Conservation (phyloP, 2,329 filamentous ascomycete genomes). For the Verruconis gallopava region DNA sequence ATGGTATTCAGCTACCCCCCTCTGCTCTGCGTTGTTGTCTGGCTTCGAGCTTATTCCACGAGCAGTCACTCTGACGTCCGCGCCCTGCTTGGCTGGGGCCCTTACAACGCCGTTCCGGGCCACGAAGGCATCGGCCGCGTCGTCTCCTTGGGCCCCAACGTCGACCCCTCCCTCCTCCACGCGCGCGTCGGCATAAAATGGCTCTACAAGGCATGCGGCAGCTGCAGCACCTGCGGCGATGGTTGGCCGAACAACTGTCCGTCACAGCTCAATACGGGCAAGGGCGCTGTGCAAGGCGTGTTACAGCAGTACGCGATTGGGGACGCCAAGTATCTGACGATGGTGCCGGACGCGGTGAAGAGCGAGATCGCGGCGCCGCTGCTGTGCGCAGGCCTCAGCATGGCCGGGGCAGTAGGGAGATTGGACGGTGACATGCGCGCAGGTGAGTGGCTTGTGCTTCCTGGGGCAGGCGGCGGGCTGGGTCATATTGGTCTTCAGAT, state of each 20-base stretch:
- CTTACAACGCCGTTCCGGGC: constrained; percentile 33
- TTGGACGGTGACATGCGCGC: constrained; percentile 14
- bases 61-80: constrained; percentile 32
- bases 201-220: constrained; percentile 30
- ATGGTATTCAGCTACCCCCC: constrained; percentile 17
- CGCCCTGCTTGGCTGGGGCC: constrained; percentile 30
- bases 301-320: constrained; percentile 24
- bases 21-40: not conserved
- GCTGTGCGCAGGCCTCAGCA: constrained; percentile 16
- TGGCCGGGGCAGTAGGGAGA: not conserved
- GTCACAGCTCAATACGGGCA: constrained; percentile 29
- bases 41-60: not conserved
- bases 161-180: constrained; percentile 14
- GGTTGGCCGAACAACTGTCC: constrained; percentile 28
- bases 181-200: constrained; percentile 33
- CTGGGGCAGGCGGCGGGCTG: constrained; percentile 29
- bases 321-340: constrained; percentile 20
- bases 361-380: constrained; percentile 25
- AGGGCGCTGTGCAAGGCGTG: constrained; percentile 21
- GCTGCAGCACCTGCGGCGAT: constrained; percentile 24
- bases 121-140: constrained; percentile 35
- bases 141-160: constrained; percentile 22
- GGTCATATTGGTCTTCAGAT: constrained; percentile 26
- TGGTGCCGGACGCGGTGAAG: constrained; percentile 24
- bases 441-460: constrained; percentile 26